phyloP scores from a whole-genome alignment of 148 eudicot genomes.

The Heliamphora exappendiculata region DNA sequence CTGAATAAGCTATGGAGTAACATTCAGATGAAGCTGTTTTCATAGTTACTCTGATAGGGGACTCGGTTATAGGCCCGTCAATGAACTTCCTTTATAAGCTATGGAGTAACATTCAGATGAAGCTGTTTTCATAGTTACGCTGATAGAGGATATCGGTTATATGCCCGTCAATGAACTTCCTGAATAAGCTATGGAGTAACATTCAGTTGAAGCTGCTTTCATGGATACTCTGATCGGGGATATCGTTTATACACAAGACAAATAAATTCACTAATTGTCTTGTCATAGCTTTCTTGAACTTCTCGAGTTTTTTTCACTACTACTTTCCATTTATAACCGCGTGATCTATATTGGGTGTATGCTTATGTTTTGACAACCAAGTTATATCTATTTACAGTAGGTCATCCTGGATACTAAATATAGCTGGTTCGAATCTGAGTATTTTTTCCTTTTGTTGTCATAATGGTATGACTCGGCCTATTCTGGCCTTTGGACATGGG shows the following conservation, averaged over 20 bases:
- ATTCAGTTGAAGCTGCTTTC: neutral
- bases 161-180: neutral
- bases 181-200: no score
- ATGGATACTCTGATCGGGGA: neutral
- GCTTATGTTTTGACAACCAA: no score
- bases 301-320: neutral
- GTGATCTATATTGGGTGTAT: neutral
- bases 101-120: conserved; percentile 19
- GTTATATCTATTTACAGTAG: no score
- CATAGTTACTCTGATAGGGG: neutral
- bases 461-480: no score
- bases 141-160: conserved; percentile 19
- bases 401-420: no score
- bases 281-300: neutral
- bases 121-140: conserved; percentile 47
- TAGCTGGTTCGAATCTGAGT: no score
- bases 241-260: neutral
- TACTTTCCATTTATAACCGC: neutral
- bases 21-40: neutral
- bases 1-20: no score
- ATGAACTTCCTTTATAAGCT: conserved; percentile 6
- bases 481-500: no score
- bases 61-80: neutral
- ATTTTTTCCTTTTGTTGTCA: no score
- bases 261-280: no score